Evolutionary conservation across 495 filamentous ascomycete species (phyloP).

Genomic region (Collariella sp.): DNA sequence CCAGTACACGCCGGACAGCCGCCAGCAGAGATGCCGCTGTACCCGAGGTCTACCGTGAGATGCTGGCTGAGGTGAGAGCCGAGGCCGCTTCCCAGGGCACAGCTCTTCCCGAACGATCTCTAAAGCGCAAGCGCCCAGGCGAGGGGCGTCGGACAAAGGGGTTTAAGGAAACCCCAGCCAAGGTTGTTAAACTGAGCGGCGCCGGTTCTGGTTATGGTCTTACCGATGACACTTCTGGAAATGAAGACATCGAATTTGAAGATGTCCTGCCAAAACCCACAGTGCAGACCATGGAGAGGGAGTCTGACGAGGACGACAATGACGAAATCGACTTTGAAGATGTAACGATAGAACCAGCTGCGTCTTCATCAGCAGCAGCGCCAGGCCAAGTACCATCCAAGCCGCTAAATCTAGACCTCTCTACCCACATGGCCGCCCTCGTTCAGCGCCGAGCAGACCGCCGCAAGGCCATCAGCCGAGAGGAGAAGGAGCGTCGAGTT

Average conservation of each 20-base stretch:
- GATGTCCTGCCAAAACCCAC: constrained; percentile 26
- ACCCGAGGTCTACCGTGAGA: constrained; percentile 15
- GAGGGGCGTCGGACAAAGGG: constrained; percentile 18
- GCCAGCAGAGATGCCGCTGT: background rate
- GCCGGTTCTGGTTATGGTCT: background rate
- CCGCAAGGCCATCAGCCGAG: constrained; percentile 55
- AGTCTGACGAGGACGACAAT: constrained; percentile 28
- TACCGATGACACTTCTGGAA: constrained; percentile 25
- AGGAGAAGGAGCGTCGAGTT: constrained; percentile 62
- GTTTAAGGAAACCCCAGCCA: background rate
- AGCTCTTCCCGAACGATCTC: constrained; percentile 22
- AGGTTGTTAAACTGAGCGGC: constrained; percentile 6
- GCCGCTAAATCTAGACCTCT: constrained; percentile 51
- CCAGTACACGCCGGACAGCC: background rate
- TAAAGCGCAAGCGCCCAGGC: constrained; percentile 35
- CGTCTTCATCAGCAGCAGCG: constrained; percentile 10
- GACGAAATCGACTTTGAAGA: constrained; percentile 28
- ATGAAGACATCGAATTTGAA: constrained; percentile 30
- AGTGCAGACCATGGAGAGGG: constrained; percentile 21
- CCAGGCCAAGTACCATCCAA: constrained; percentile 38
- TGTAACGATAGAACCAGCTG: constrained; percentile 23
- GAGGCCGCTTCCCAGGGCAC: background rate
- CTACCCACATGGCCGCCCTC: constrained; percentile 34
- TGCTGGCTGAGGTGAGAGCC: constrained; percentile 11
- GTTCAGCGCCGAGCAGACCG: constrained; percentile 29